These are phyloP conservation scores for Globisporangium yorkense DNA, from an alignment of 352 stramenopile species.

Conservation along the genomic window DNA sequence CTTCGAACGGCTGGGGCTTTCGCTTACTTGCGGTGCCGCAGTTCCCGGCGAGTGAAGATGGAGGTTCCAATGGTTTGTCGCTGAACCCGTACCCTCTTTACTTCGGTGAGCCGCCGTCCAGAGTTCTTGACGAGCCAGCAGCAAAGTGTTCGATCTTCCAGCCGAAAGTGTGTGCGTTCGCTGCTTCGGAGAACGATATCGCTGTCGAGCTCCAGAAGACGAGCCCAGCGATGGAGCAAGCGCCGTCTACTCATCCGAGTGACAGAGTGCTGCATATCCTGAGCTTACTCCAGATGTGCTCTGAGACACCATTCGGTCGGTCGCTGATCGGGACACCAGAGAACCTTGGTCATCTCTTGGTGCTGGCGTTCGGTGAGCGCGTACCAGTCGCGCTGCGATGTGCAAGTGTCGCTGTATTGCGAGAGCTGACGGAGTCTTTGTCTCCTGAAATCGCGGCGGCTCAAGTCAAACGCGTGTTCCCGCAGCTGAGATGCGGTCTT, in stretches of 20 bases:
- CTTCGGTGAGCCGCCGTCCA: constrained; percentile 54
- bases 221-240: constrained; percentile 23
- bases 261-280: constrained; percentile 67
- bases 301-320: constrained; percentile 44
- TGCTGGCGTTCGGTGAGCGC: constrained; percentile 43
- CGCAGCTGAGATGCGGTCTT: constrained; percentile 18
- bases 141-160: constrained; percentile 61
- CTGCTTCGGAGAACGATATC: constrained; percentile 46
- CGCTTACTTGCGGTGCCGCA: constrained; percentile 48
- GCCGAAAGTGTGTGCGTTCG: constrained; percentile 39
- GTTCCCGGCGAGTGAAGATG: constrained; percentile 14
- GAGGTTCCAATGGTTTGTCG: not conserved
- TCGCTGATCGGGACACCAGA: constrained; percentile 46
- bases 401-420: constrained; percentile 37
- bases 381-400: constrained; percentile 44
- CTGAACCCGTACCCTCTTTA: constrained; percentile 68
- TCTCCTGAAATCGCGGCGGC: constrained; percentile 26
- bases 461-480: constrained; percentile 26
- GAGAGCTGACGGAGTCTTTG: constrained; percentile 31
- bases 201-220: constrained; percentile 43
- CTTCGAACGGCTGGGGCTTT: constrained; percentile 61
- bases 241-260: constrained; percentile 22
- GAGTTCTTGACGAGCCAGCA: constrained; percentile 36
- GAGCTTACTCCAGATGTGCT: constrained; percentile 53
- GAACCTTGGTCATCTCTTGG: constrained; percentile 58